These are phyloP conservation scores for Xenoacremonium recifei DNA, from an alignment of 2,329 filamentous ascomycete genomes.

Conservation along the genomic window DNA sequence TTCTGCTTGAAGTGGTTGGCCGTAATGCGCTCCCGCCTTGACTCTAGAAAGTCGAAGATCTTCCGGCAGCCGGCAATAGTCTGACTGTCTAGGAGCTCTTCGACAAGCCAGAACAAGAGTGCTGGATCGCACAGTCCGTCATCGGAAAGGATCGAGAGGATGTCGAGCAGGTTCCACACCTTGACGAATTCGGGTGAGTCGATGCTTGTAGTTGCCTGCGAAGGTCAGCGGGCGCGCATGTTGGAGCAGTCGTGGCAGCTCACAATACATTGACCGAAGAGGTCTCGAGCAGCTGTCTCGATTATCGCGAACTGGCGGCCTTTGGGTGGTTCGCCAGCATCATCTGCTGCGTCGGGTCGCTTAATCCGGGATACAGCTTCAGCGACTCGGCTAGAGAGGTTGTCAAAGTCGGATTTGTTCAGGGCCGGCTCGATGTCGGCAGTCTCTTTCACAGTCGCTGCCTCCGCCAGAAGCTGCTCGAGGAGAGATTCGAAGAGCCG, in stretches of 20 bases:
- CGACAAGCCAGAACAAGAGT: constrained; percentile 84
- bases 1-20: constrained; percentile 79
- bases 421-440: constrained; percentile 71
- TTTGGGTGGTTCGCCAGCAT: constrained; percentile 38
- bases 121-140: constrained; percentile 74
- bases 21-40: constrained; percentile 83
- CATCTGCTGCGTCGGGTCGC: constrained; percentile 24
- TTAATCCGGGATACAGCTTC: constrained; percentile 28
- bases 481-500: constrained; percentile 54
- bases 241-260: constrained; percentile 30
- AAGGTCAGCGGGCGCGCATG: constrained; percentile 28
- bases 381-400: constrained; percentile 45
- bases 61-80: constrained; percentile 88
- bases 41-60: constrained; percentile 94
- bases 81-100: constrained; percentile 94
- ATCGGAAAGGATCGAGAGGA: constrained; percentile 85
- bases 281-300: constrained; percentile 78
- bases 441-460: constrained; percentile 57
- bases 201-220: constrained; percentile 71
- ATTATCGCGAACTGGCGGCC: constrained; percentile 65
- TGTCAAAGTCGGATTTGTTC: constrained; percentile 63
- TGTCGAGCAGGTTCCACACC: constrained; percentile 92
- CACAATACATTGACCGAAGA: constrained; percentile 79
- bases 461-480: constrained; percentile 56
- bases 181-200: constrained; percentile 74